Evolutionary conservation across 345 rosid species (phyloP).

Genomic region (Lagerstroemia speciosa): DNA sequence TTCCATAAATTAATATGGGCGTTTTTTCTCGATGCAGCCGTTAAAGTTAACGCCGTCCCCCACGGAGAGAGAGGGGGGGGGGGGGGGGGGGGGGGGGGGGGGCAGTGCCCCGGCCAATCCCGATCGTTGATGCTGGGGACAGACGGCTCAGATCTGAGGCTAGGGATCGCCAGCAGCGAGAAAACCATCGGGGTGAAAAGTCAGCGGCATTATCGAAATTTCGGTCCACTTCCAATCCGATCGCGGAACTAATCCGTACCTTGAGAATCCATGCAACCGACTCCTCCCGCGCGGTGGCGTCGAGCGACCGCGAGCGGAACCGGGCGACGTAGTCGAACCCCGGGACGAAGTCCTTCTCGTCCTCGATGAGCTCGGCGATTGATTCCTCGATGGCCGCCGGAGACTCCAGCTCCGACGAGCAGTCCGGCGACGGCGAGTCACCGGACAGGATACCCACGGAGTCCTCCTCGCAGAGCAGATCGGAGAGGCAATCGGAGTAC

Average conservation of each 20-base stretch:
- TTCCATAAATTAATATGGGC: no score
- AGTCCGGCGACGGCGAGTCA: constrained; percentile 55
- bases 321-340: constrained; percentile 73
- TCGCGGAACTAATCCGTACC: constrained; percentile 22
- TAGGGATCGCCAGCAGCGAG: not conserved
- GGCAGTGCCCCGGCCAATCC: not conserved
- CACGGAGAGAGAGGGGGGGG: not conserved
- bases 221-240: constrained; percentile 1
- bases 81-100: not conserved
- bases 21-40: not conserved
- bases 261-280: constrained; percentile 96
- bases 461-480: constrained; percentile 75
- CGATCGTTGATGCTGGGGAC: not conserved
- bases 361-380: constrained; percentile 59
- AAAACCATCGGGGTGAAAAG: not conserved
- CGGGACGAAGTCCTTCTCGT: constrained; percentile 74
- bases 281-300: constrained; percentile 76
- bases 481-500: constrained; percentile 48
- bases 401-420: constrained; percentile 57
- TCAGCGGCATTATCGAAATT: constrained; percentile 21
- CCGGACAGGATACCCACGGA: constrained; percentile 57
- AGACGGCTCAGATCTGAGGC: constrained; percentile 7
- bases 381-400: constrained; percentile 44
- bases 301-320: constrained; percentile 61
- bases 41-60: not conserved